A percentile compares a stretch with the other conserved stretches of the same genome.
phyloP scores from a whole-genome alignment of 2,329 filamentous ascomycete species.

The Talaromyces piceae region DNA sequence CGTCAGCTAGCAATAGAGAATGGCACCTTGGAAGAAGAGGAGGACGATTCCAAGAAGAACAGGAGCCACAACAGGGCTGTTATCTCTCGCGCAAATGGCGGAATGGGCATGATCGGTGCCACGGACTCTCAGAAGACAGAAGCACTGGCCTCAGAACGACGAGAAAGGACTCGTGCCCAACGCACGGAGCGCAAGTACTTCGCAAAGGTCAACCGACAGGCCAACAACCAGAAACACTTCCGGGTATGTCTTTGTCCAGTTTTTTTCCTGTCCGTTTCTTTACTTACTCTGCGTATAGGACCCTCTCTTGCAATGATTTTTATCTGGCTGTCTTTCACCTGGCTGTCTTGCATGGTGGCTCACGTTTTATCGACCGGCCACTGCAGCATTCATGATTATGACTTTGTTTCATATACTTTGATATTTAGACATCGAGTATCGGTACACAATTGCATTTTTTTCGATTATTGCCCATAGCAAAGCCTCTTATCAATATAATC shows the following conservation, averaged over 20 bases:
- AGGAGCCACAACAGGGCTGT: slow-evolving; percentile 46
- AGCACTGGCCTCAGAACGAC: slow-evolving; percentile 59
- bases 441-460: too few relatives aligned
- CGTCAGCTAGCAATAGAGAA: slow-evolving; percentile 53
- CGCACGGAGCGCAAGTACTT: slow-evolving; percentile 56
- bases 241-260: slow-evolving; percentile 40
- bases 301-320: slow-evolving; percentile 44
- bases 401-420: not conserved
- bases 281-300: slow-evolving; percentile 32
- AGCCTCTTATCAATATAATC: too few relatives aligned
- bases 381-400: not conserved
- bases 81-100: slow-evolving; percentile 63
- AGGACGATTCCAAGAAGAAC: slow-evolving; percentile 40
- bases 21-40: slow-evolving; percentile 31
- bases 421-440: too few relatives aligned
- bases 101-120: slow-evolving; percentile 68
- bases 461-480: too few relatives aligned
- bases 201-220: slow-evolving; percentile 63
- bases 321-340: not conserved
- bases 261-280: slow-evolving; percentile 10
- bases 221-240: slow-evolving; percentile 72
- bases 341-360: not conserved
- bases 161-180: slow-evolving; percentile 59
- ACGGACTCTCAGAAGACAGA: slow-evolving; percentile 67
- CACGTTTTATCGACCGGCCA: not conserved